A percentile compares a stretch with the other conserved stretches of the same genome.
phyloP scores from a whole-genome alignment of 805 yeast species.

The Nadsonia fulvescens region DNA sequence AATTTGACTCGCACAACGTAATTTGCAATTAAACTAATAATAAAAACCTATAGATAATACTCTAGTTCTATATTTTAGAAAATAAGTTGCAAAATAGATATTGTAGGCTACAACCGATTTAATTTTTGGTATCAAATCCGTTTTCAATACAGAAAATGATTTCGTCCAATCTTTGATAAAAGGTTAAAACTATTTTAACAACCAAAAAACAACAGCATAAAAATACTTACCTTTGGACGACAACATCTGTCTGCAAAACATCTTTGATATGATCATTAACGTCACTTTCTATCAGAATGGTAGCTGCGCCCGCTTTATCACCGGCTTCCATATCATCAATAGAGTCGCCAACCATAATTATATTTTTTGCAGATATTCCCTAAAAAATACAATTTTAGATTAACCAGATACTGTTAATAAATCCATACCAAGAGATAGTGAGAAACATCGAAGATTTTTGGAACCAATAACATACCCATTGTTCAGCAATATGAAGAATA shows the following conservation, averaged over 20 bases:
- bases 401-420: too few species aligned
- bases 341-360: slow-evolving; percentile 63
- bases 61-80: too few species aligned
- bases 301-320: slow-evolving; percentile 38
- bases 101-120: too few species aligned
- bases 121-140: slow-evolving; percentile 18
- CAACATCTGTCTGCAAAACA: slow-evolving; percentile 21
- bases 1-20: too few species aligned
- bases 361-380: slow-evolving; percentile 20
- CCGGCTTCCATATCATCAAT: slow-evolving; percentile 54
- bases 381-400: too few species aligned
- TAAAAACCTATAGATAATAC: too few species aligned
- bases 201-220: too few species aligned
- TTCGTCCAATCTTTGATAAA: slow-evolving; percentile 19
- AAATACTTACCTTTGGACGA: slow-evolving; percentile 17
- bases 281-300: slow-evolving; percentile 34
- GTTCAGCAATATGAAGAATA: slow-evolving; percentile 32
- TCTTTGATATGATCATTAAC: slow-evolving; percentile 29
- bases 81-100: too few species aligned
- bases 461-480: slow-evolving; percentile 29
- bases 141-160: slow-evolving; percentile 20
- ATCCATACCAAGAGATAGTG: too few species aligned
- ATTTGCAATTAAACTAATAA: too few species aligned
- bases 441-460: too few species aligned
- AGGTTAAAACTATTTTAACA: slow-evolving; percentile 9